Evolutionary conservation across 768 basidiomycete genomes (phyloP), one percentile per base, ranked within the genome.

Genomic region (Naganishia antarctica): DNA sequence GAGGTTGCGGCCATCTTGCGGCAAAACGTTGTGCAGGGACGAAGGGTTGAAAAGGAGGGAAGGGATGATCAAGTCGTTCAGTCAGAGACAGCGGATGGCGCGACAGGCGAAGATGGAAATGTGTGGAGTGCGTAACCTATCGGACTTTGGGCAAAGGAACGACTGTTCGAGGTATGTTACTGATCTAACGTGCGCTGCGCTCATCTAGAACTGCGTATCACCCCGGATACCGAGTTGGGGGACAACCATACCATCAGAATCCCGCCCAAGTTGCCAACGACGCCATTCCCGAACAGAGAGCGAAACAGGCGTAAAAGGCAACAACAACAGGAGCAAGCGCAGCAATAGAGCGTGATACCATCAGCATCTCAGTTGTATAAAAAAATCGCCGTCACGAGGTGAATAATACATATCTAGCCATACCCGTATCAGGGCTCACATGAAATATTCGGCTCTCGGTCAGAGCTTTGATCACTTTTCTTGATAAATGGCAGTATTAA

Each of bases 1-100:
- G 90, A 96, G 45, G 81, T 92, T 46, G 89, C 91, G 4, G 73
- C 80, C 25, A 84, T 89, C 37, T 74, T 97, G 65, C 81, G 87
- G 66, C 84, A 80, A 75, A 97, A 98, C 74, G 81, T 98, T 46
- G 91, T 91, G 0, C 93, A 97, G 76, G 93, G 85, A 1, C 76
- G 79, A 46, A 83, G 79, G 70, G 80, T 84, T 11, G 71, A 76
- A 62, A 77, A 65, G 29, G 77, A 78, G 15, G 73, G 23, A 43
- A 46, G 59, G 16, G 41, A 31, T 7, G 43, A 41, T 9, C 46
- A 49, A 44, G 47, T 23, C 28, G 49, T n/a, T 25, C 26, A 34
- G 40, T 25, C 21, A 40, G 45, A 21, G 28, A 18, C 48, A 28
- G 53, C 58, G 49, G 63, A 57, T 15, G 40, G 43, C 13, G 32